phyloP scores from a whole-genome alignment of 495 filamentous ascomycete species.

The Penicillium egyptiacum region DNA sequence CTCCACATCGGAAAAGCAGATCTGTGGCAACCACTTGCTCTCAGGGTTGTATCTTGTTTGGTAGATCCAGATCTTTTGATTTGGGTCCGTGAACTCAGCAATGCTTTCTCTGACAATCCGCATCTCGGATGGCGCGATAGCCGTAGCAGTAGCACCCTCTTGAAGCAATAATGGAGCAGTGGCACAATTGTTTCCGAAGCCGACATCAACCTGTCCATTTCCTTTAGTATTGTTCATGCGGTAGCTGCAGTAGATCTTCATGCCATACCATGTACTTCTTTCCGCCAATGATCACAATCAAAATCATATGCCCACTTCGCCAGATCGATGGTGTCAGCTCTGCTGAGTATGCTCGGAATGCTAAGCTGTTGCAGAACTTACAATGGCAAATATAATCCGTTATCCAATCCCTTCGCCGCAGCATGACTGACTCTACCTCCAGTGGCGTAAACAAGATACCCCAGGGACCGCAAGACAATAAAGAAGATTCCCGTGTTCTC shows the following conservation, averaged over 20 bases:
- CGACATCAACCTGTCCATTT: constrained; percentile 60
- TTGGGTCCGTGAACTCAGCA: constrained; percentile 40
- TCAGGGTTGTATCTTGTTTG: constrained; percentile 50
- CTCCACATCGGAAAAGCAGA: constrained; percentile 61
- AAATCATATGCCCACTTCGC: constrained; percentile 59
- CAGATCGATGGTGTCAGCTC: not conserved
- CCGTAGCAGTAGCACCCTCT: constrained; percentile 37
- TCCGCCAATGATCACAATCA: constrained; percentile 60
- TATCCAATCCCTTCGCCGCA: constrained; percentile 20
- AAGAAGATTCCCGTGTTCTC: constrained; percentile 67
- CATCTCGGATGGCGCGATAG: constrained; percentile 50
- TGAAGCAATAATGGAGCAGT: constrained; percentile 54
- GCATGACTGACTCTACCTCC: constrained; percentile 43
- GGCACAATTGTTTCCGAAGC: constrained; percentile 62
- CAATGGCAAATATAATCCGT: constrained; percentile 29
- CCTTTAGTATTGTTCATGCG: constrained; percentile 7
- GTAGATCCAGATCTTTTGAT: constrained; percentile 59
- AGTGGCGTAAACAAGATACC: constrained; percentile 55
- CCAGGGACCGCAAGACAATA: constrained; percentile 59
- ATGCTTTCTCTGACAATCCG: constrained; percentile 49
- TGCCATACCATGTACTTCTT: constrained; percentile 49
- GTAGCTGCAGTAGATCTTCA: not conserved
- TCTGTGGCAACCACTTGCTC: constrained; percentile 51
- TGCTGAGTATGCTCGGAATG: not conserved
- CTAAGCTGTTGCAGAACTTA: constrained; percentile 14